Evolutionary conservation across 208 protist genomes (phyloP).

Genomic region (Crithidia brevicula): DNA sequence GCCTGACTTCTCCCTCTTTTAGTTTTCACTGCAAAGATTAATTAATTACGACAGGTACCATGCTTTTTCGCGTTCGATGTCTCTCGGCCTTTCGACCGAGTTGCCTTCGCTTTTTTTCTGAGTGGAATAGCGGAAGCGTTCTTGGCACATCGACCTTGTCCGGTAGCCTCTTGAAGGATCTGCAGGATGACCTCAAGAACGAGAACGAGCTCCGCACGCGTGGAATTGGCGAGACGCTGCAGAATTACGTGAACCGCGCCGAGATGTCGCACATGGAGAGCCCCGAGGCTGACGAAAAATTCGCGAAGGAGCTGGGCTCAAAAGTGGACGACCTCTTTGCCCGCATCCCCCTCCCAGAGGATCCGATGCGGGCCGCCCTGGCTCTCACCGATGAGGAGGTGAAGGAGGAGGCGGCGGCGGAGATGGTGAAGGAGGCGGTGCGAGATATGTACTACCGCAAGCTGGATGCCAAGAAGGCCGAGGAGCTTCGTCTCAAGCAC

Average conservation of each 20-base stretch:
- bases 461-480: constrained; percentile 54
- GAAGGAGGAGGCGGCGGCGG: constrained; percentile 56
- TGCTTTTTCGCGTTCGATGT: not conserved
- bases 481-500: constrained; percentile 72
- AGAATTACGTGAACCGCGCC: constrained; percentile 49
- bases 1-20: no score
- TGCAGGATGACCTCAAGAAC: constrained; percentile 68
- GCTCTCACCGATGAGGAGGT: constrained; percentile 76
- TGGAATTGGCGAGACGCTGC: constrained; percentile 58
- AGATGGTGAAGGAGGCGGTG: constrained; percentile 81
- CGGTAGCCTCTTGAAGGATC: constrained; percentile 40
- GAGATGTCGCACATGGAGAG: constrained; percentile 89
- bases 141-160: constrained; percentile 57
- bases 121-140: constrained; percentile 32
- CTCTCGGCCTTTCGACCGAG: not conserved
- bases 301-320: constrained; percentile 43
- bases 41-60: not conserved
- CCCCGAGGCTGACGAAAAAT: constrained; percentile 71
- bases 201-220: constrained; percentile 51
- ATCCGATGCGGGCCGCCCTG: constrained; percentile 84
- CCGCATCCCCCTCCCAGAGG: constrained; percentile 65
- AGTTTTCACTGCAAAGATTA: no score
- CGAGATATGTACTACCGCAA: constrained; percentile 77
- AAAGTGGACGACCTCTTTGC: constrained; percentile 79
- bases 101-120: constrained; percentile 19